A percentile compares a stretch with the other conserved stretches of the same genome.
These are phyloP conservation scores for Kurtzmaniella quercitrusa DNA, from an alignment of 1,139 yeast species.

Conservation along the genomic window DNA sequence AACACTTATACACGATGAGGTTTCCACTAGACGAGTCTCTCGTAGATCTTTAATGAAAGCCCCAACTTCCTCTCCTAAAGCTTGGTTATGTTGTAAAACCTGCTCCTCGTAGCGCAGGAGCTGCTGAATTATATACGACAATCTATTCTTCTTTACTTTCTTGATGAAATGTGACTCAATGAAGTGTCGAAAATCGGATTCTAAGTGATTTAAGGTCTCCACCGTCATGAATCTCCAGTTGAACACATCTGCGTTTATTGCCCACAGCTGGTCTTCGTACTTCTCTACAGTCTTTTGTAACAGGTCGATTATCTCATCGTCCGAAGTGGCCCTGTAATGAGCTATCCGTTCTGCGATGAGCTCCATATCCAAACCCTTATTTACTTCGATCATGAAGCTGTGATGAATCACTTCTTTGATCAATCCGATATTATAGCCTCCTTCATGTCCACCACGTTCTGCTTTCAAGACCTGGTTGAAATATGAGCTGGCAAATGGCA, in stretches of 20 bases:
- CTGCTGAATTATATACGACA: conserved; percentile 9
- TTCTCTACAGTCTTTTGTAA: background rate
- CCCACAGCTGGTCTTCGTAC: conserved; percentile 7
- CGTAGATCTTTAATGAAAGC: conserved; percentile 6
- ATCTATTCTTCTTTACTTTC: conserved; percentile 11
- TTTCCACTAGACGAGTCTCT: background rate
- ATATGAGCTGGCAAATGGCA: conserved; percentile 22
- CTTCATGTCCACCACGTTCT: conserved; percentile 1
- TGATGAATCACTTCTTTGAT: conserved; percentile 12
- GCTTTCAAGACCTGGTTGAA: conserved; percentile 20
- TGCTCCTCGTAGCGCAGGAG: conserved; percentile 9
- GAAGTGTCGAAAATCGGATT: conserved; percentile 7
- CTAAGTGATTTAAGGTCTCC: conserved; percentile 8
- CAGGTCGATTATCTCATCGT: conserved; percentile 1
- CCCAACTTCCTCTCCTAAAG: conserved; percentile 15
- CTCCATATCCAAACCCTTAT: conserved; percentile 11
- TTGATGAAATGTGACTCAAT: conserved; percentile 8
- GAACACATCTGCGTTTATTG: conserved; percentile 13
- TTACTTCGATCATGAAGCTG: conserved; percentile 19
- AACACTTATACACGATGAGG: no score
- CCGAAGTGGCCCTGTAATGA: conserved; percentile 8
- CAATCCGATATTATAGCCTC: conserved; percentile 10
- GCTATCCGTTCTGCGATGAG: conserved; percentile 1
- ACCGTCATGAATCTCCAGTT: conserved; percentile 11
- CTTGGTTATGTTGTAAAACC: conserved; percentile 3